phyloP scores from a whole-genome alignment of 2,329 filamentous ascomycete genomes.

The Sclerotinia minor region DNA sequence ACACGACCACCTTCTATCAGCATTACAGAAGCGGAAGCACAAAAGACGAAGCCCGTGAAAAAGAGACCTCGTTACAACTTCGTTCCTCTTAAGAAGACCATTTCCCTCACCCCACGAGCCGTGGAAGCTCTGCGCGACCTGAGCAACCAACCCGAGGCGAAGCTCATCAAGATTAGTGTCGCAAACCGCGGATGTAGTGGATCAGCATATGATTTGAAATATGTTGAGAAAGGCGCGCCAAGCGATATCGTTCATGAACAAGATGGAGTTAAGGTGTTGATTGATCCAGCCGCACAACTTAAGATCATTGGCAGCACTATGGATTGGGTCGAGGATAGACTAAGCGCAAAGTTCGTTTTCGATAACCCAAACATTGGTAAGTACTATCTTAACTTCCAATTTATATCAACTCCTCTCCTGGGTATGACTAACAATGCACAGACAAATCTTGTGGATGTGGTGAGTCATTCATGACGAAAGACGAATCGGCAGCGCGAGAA shows the following conservation, averaged over 20 bases:
- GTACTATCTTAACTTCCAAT: slow-evolving; percentile 44
- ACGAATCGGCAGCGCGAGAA: slow-evolving; percentile 23
- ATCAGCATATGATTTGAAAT: slow-evolving; percentile 89
- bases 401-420: neutral
- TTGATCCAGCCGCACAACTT: slow-evolving; percentile 95
- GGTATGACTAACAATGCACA: slow-evolving; percentile 44
- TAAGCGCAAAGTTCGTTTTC: slow-evolving; percentile 91
- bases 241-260: slow-evolving; percentile 95
- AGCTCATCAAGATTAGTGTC: slow-evolving; percentile 91
- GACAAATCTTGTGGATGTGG: slow-evolving; percentile 96
- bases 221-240: slow-evolving; percentile 82
- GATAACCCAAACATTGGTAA: slow-evolving; percentile 97
- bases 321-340: slow-evolving; percentile 97
- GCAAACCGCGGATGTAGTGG: slow-evolving; percentile 94
- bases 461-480: slow-evolving; percentile 83
- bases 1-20: slow-evolving; percentile 51
- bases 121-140: slow-evolving; percentile 75
- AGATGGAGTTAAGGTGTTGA: slow-evolving; percentile 91
- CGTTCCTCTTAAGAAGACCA: slow-evolving; percentile 83
- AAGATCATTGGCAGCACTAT: slow-evolving; percentile 99
- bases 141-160: slow-evolving; percentile 82
- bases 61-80: slow-evolving; percentile 61
- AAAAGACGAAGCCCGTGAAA: slow-evolving; percentile 61
- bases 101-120: slow-evolving; percentile 79
- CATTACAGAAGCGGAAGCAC: slow-evolving; percentile 63